Conservation (phyloP, 2,329 filamentous ascomycete species). For the Trichoderma polysporum region DNA sequence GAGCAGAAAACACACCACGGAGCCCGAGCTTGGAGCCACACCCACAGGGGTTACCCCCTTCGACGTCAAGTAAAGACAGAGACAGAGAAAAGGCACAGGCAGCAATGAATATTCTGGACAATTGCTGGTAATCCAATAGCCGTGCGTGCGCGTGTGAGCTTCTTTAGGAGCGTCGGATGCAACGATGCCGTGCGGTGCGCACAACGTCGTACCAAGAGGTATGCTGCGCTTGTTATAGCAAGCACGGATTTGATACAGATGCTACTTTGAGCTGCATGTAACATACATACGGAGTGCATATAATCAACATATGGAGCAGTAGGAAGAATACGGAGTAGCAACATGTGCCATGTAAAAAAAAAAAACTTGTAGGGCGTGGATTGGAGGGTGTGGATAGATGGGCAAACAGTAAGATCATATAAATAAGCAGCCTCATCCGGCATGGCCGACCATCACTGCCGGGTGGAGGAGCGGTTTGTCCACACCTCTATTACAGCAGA, state of each 20-base stretch:
- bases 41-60: conserved; percentile 1
- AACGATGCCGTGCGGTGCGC: background rate
- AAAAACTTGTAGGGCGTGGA: background rate
- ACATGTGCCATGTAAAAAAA: background rate
- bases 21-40: conserved; percentile 13
- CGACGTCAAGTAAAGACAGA: background rate
- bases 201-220: background rate
- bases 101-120: background rate
- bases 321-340: background rate
- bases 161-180: background rate
- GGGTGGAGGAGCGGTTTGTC: conserved; percentile 5
- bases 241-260: too few species aligned
- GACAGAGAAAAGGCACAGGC: background rate
- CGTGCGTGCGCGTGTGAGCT: background rate
- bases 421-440: conserved; percentile 10
- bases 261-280: background rate
- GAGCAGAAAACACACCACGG: conserved; percentile 15
- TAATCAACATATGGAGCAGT: background rate
- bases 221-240: background rate
- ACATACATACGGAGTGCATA: background rate
- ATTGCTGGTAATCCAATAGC: background rate
- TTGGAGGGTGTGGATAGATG: background rate
- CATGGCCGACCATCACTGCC: conserved; percentile 18
- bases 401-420: conserved; percentile 12
- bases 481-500: background rate